Base-by-base conservation (phyloP, 2,329 filamentous ascomycete genomes). In the Fusarium globosum region DNA sequence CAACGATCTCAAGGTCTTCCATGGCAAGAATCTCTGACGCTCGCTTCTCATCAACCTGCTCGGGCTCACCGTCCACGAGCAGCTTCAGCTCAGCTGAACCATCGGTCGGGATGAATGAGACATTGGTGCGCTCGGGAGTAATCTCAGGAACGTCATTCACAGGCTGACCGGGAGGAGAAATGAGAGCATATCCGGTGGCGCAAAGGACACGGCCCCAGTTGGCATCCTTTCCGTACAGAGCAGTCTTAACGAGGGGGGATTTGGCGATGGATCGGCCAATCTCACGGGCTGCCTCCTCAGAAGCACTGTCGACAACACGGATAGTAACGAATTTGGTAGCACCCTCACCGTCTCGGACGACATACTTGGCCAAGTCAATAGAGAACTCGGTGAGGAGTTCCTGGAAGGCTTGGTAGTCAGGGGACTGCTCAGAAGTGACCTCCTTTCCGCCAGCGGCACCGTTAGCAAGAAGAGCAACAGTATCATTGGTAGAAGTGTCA, bases 151-250 rank as follows among this genome's bases (percentile, higher is more conserved):
- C 90, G 2, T 91, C 89, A 65, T 87, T 88, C 43, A 85, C 81
- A n/a, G 86, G 83, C 76, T 86, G 82, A 4, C 88, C 89, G 1
- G 88, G 89, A 74, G 89, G 88, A 4, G 87, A 88, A 70, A 92
- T 86, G 52, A 90, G 84, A 20, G 90, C 86, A 81, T 98, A 98
- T 7, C 96, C 96, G 9, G 95, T 95, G 2, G 96, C 96, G 82
- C 96, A 98, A 35, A 98, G 88, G 71, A 99, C 97, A 61, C 96
- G 94, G 39, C 96, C 96, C 96, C 96, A 99, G 86, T 99, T 99
- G 23, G 96, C 96, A 81, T 99, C 96, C 81, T 95, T 94, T 74
- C 96, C 96, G 83, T 99, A 99, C 45, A 99, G 87, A 0, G 96
- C 96, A 0, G 96, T 99, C 87, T 99, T 99, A 77, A 99, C 96